These are phyloP conservation scores for Hypoxylon intermedium DNA, from an alignment of 495 filamentous ascomycete species.

Conservation along the genomic window DNA sequence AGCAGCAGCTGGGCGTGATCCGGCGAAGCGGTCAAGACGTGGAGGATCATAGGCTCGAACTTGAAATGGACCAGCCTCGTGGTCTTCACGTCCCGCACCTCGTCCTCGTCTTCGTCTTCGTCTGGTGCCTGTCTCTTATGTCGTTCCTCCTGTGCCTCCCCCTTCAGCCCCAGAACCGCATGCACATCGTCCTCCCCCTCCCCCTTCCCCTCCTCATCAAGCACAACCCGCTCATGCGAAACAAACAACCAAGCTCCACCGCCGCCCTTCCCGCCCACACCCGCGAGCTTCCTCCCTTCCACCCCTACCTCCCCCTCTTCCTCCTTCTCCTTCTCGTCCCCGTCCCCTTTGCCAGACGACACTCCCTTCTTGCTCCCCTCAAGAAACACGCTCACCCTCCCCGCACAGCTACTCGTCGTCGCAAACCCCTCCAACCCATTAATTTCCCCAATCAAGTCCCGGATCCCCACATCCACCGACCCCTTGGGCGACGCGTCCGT, in stretches of 20 bases:
- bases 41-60: slow-evolving; percentile 95
- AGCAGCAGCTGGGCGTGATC: slow-evolving; percentile 75
- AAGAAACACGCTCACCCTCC: slow-evolving; percentile 81
- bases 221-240: slow-evolving; percentile 74
- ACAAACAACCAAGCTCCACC: slow-evolving; percentile 87
- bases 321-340: slow-evolving; percentile 25
- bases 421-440: slow-evolving; percentile 76
- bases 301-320: slow-evolving; percentile 10
- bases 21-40: slow-evolving; percentile 77
- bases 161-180: slow-evolving; percentile 17
- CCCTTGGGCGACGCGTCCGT: slow-evolving; percentile 86
- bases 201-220: slow-evolving; percentile 6
- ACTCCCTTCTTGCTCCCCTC: slow-evolving; percentile 72
- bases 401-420: slow-evolving; percentile 91
- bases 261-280: slow-evolving; percentile 78
- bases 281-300: slow-evolving; percentile 47
- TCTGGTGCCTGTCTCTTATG: no score
- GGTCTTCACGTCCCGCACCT: slow-evolving; percentile 30
- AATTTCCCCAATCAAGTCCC: slow-evolving; percentile 75
- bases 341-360: slow-evolving; percentile 10
- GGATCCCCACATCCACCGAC: slow-evolving; percentile 76
- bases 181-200: slow-evolving; percentile 30
- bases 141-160: neutral
- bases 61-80: slow-evolving; percentile 82
- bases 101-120: no score